A percentile compares a stretch with the other conserved stretches of the same genome.
These are phyloP conservation scores for Somion occarium DNA, from an alignment of 1,284 basidiomycete species.

Conservation along the genomic window DNA sequence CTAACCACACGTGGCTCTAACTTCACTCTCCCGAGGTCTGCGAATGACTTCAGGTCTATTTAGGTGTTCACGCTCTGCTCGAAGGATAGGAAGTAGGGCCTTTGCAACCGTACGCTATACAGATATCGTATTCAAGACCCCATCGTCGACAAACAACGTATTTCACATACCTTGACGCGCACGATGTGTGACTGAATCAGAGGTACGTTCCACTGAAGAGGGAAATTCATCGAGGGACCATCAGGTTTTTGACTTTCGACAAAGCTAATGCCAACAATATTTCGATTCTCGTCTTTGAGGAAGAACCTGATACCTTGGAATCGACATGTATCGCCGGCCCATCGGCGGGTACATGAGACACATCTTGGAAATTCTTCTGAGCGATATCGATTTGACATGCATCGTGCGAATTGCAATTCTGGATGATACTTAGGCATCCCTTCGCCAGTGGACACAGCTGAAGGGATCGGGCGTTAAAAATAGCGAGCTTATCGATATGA, in stretches of 20 bases:
- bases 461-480: conserved; percentile 1
- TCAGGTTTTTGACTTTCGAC: conserved; percentile 56
- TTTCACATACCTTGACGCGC: conserved; percentile 50
- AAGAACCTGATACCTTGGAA: conserved; percentile 77
- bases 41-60: conserved; percentile 58
- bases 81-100: conserved; percentile 65
- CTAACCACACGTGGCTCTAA: conserved; percentile 81
- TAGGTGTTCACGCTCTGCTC: conserved; percentile 67
- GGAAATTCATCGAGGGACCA: conserved; percentile 59
- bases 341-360: conserved; percentile 75
- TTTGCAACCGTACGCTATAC: conserved; percentile 60
- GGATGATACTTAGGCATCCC: conserved; percentile 33
- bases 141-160: neutral
- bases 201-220: conserved; percentile 58
- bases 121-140: neutral
- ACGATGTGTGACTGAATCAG: conserved; percentile 44
- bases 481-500: neutral
- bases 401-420: conserved; percentile 69
- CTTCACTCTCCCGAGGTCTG: conserved; percentile 70
- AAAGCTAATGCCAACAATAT: conserved; percentile 63
- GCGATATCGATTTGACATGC: conserved; percentile 75
- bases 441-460: conserved; percentile 14
- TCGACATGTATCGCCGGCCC: conserved; percentile 78
- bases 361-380: conserved; percentile 68
- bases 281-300: conserved; percentile 51